A percentile compares a stretch with the other conserved stretches of the same genome.
These are phyloP conservation scores for Inga laurina DNA, from an alignment of 306 rosid genomes.

Conservation along the genomic window DNA sequence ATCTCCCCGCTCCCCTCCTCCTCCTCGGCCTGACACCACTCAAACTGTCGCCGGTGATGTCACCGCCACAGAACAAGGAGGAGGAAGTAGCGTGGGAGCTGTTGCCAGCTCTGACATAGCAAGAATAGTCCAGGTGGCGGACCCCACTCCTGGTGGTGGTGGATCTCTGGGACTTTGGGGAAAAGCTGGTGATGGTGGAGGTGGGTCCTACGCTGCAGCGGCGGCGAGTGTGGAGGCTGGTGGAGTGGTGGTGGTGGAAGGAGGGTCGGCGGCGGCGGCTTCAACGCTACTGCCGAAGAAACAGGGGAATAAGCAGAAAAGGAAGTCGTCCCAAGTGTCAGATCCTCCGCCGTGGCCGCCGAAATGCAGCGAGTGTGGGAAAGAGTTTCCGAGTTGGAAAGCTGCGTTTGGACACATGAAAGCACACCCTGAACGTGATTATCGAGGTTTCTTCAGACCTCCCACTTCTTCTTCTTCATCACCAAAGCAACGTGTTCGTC, in stretches of 20 bases:
- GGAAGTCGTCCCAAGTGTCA: too few relatives aligned
- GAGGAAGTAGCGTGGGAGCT: neutral
- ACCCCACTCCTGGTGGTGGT: too few relatives aligned
- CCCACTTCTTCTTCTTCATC: constrained; percentile 23
- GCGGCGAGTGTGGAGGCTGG: too few relatives aligned
- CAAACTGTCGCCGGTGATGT: neutral
- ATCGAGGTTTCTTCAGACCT: constrained; percentile 38
- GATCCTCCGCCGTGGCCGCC: constrained; percentile 31
- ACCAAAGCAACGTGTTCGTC: neutral
- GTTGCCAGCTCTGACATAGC: too few relatives aligned
- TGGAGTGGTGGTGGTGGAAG: too few relatives aligned
- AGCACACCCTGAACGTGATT: constrained; percentile 34
- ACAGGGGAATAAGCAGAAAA: too few relatives aligned
- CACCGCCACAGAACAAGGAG: neutral
- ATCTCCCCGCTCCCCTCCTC: neutral
- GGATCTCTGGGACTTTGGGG: too few relatives aligned
- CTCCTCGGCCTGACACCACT: neutral
- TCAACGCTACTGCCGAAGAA: too few relatives aligned
- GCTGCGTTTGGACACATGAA: constrained; percentile 51
- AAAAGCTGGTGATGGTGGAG: too few relatives aligned
- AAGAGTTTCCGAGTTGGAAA: constrained; percentile 33
- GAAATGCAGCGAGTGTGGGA: constrained; percentile 28
- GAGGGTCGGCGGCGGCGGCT: too few relatives aligned
- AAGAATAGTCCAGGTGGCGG: too few relatives aligned
- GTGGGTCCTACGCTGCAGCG: too few relatives aligned